A percentile compares a stretch with the other conserved stretches of the same genome.
Evolutionary conservation across 2,329 filamentous ascomycete species (phyloP).

Genomic region (Cercospora zeae-maydis): DNA sequence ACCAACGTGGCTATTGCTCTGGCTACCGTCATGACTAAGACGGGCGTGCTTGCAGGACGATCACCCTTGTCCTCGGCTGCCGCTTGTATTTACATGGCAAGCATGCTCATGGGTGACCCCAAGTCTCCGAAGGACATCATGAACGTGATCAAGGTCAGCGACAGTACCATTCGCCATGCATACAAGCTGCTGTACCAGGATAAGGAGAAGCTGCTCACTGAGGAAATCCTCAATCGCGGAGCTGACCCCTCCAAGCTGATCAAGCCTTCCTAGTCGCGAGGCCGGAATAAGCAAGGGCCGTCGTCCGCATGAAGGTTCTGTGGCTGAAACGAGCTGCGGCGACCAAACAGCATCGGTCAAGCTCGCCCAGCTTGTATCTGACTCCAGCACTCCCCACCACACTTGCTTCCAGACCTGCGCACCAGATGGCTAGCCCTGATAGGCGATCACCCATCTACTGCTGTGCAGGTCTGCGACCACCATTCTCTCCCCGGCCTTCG

Average conservation of each 20-base stretch:
- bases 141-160: conserved; percentile 79
- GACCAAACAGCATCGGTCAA: not conserved
- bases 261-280: conserved; percentile 30
- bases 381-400: not conserved
- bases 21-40: conserved; percentile 70
- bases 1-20: conserved; percentile 77
- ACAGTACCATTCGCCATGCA: conserved; percentile 92
- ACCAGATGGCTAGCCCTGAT: conserved; percentile 15
- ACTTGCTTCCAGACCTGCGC: not conserved
- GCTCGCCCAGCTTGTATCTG: not conserved
- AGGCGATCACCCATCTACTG: conserved; percentile 6
- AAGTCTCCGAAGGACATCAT: conserved; percentile 86
- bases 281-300: not conserved
- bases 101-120: conserved; percentile 74
- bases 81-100: conserved; percentile 95
- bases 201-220: conserved; percentile 68
- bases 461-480: not conserved
- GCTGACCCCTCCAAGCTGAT: conserved; percentile 71
- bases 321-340: not conserved
- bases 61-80: conserved; percentile 92
- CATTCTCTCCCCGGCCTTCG: not conserved
- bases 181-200: conserved; percentile 83
- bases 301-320: not conserved
- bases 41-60: conserved; percentile 81
- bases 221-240: conserved; percentile 69